A percentile compares a stretch with the other conserved stretches of the same genome.
Evolutionary conservation across 1,139 yeast genomes (phyloP).

Genomic region (Meyerozyma smithsonii): DNA sequence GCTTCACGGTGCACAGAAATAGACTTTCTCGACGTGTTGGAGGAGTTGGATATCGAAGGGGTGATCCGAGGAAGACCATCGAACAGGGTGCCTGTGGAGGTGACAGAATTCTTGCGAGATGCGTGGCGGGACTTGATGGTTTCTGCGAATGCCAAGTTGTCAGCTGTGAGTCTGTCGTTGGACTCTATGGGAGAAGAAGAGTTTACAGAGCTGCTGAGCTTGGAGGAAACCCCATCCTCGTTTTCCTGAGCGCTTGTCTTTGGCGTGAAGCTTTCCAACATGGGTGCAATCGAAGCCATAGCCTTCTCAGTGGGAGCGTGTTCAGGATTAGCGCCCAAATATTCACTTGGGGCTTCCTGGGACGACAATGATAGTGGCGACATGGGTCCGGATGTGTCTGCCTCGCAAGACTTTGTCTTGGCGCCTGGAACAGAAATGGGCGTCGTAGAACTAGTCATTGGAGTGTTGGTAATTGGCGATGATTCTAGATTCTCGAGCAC

Average conservation of each 20-base stretch:
- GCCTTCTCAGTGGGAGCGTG: conserved; percentile 46
- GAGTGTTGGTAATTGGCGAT: not conserved
- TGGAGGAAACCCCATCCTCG: conserved; percentile 14
- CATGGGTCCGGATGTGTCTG: conserved; percentile 18
- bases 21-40: conserved; percentile 37
- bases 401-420: not conserved
- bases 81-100: conserved; percentile 13
- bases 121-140: conserved; percentile 6
- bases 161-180: conserved; percentile 15
- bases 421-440: conserved; percentile 3
- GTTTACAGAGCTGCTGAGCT: conserved; percentile 8
- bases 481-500: no score
- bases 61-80: conserved; percentile 21
- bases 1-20: conserved; percentile 41
- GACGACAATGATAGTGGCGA: conserved; percentile 27
- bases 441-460: not conserved
- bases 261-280: conserved; percentile 66
- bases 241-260: conserved; percentile 61
- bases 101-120: conserved; percentile 21
- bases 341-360: conserved; percentile 13
- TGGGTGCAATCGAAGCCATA: conserved; percentile 76
- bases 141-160: conserved; percentile 15
- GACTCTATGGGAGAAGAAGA: conserved; percentile 10
- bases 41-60: conserved; percentile 37
- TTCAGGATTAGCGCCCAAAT: conserved; percentile 10